Evolutionary conservation across 2,329 filamentous ascomycete species (phyloP).

Genomic region (Trichophyton mentagrophytes): DNA sequence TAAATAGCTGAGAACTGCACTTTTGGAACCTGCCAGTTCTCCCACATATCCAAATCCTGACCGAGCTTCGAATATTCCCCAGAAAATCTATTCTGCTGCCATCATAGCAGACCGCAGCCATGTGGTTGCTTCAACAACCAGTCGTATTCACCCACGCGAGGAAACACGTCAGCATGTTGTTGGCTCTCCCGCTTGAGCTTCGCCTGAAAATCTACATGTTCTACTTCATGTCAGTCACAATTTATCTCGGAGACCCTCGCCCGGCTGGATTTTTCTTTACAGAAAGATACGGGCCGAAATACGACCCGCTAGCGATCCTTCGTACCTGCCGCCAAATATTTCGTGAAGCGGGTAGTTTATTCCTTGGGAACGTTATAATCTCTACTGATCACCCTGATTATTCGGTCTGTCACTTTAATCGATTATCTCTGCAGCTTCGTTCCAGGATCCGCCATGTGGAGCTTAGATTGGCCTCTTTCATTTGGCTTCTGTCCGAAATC

Average conservation of each 20-base stretch:
- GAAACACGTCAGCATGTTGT: neutral
- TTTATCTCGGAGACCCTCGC: neutral
- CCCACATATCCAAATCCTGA: no score
- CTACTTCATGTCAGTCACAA: neutral
- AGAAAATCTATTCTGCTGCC: neutral
- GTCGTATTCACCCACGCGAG: neutral
- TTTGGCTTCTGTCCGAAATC: no score
- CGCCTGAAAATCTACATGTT: neutral
- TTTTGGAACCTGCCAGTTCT: neutral
- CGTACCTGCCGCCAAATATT: neutral
- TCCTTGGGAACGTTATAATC: neutral
- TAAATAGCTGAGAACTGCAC: neutral
- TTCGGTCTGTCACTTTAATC: neutral
- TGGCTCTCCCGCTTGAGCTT: neutral
- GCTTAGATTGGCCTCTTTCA: neutral
- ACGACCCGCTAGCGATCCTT: neutral
- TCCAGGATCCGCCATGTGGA: neutral
- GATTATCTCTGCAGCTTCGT: neutral
- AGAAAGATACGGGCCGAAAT: neutral
- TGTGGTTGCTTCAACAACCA: neutral
- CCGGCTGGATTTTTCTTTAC: neutral
- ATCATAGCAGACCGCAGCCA: neutral
- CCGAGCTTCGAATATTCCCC: no score
- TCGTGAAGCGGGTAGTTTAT: neutral
- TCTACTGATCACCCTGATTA: neutral